Evolutionary conservation across 352 stramenopile genomes (phyloP).

Genomic region (Pythium insidiosum): DNA sequence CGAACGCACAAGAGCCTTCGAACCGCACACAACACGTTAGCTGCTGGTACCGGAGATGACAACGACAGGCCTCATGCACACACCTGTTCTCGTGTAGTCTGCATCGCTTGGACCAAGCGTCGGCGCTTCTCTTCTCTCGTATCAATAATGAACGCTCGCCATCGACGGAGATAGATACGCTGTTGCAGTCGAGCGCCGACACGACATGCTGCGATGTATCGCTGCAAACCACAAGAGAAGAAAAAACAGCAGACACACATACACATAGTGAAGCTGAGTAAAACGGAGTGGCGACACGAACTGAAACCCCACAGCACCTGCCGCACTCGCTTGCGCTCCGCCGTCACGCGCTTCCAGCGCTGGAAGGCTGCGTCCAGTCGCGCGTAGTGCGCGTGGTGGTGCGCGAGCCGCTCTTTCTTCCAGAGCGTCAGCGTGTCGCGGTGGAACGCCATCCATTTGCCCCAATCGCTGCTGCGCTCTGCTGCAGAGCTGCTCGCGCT

Average conservation of each 20-base stretch:
- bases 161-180: too few relatives aligned
- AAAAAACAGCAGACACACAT: neutral
- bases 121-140: too few relatives aligned
- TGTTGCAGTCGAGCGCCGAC: conserved; percentile 34
- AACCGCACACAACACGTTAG: too few relatives aligned
- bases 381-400: conserved; percentile 23
- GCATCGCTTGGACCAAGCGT: too few relatives aligned
- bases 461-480: too few relatives aligned
- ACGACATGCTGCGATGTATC: conserved; percentile 28
- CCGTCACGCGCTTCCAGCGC: conserved; percentile 18
- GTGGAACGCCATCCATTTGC: neutral
- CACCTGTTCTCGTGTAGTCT: too few relatives aligned
- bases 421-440: conserved; percentile 2
- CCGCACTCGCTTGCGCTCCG: conserved; percentile 13
- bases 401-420: conserved; percentile 14
- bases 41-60: too few relatives aligned
- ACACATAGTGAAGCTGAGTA: too few relatives aligned
- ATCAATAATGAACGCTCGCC: too few relatives aligned
- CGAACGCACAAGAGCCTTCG: too few relatives aligned
- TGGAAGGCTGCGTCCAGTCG: conserved; percentile 17
- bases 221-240: conserved; percentile 13
- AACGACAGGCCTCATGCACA: too few relatives aligned
- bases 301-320: conserved; percentile 12
- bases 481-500: too few relatives aligned
- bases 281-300: neutral